A percentile compares a stretch with the other conserved stretches of the same genome.
These are phyloP conservation scores for Hyaloscypha bicolor DNA, from an alignment of 495 filamentous ascomycete genomes.

Conservation along the genomic window DNA sequence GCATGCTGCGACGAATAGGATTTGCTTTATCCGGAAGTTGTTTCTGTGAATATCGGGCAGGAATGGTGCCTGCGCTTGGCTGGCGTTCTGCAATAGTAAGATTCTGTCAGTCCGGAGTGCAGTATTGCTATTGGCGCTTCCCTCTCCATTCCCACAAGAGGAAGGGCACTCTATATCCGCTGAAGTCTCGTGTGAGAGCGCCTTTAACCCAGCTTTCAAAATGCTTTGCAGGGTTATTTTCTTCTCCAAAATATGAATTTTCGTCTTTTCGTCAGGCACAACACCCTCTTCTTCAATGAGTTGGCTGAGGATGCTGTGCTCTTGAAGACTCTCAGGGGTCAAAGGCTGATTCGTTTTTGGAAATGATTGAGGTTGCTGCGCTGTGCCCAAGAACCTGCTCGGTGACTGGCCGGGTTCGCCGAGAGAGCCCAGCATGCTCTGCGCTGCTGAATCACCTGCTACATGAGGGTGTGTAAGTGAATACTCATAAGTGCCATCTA, in stretches of 20 bases:
- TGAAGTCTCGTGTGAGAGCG: background rate
- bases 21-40: conserved; percentile 17
- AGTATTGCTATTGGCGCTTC: background rate
- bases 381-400: background rate
- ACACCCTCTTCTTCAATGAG: conserved; percentile 3
- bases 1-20: conserved; percentile 15
- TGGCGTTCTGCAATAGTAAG: background rate
- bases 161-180: background rate
- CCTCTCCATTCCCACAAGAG: background rate
- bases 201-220: conserved; percentile 7
- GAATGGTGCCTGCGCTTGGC: background rate
- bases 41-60: conserved; percentile 11
- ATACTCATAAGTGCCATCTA: background rate
- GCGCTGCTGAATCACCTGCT: background rate
- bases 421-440: background rate
- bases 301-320: background rate
- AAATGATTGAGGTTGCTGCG: background rate
- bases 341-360: background rate
- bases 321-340: background rate
- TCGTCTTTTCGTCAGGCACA: background rate
- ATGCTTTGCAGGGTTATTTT: conserved; percentile 6
- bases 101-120: conserved; percentile 14
- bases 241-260: background rate
- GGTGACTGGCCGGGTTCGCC: background rate
- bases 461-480: background rate